Conservation (phyloP, 352 stramenopile species). For the Phytophthora fragariaefolia region DNA sequence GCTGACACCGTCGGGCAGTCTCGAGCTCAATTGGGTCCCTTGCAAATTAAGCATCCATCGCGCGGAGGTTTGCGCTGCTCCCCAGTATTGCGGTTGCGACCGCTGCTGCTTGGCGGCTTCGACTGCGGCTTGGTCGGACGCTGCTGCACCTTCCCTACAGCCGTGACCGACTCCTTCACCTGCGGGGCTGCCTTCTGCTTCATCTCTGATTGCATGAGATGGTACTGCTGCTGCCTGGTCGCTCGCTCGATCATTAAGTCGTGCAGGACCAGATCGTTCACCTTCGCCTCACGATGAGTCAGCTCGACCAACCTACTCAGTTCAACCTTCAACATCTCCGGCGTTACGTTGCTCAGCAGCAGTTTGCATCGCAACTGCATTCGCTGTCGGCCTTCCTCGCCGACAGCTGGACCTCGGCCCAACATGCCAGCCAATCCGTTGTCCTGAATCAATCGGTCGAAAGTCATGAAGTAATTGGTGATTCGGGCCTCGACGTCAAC, state of each 20-base stretch:
- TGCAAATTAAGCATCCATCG: neutral
- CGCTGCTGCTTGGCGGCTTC: neutral
- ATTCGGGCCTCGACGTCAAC: slow-evolving; percentile 25
- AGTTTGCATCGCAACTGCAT: neutral
- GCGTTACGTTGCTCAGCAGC: neutral
- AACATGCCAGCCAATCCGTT: no score
- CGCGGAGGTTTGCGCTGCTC: neutral
- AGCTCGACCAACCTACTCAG: neutral
- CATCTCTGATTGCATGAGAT: neutral
- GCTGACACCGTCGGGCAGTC: neutral
- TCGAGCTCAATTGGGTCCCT: neutral
- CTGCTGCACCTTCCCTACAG: neutral
- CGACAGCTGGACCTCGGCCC: no score
- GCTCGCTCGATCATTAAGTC: neutral
- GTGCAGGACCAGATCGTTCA: neutral
- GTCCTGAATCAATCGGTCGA: no score
- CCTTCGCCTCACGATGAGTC: neutral
- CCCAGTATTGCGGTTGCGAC: neutral
- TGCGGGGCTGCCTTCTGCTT: neutral
- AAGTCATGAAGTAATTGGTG: slow-evolving; percentile 23
- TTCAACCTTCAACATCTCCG: neutral
- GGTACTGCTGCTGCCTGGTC: neutral
- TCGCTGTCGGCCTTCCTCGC: no score
- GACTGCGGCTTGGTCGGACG: neutral
- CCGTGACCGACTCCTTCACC: neutral